phyloP scores from a whole-genome alignment of 768 basidiomycete genomes.

The Leucocoprinus leucothites region DNA sequence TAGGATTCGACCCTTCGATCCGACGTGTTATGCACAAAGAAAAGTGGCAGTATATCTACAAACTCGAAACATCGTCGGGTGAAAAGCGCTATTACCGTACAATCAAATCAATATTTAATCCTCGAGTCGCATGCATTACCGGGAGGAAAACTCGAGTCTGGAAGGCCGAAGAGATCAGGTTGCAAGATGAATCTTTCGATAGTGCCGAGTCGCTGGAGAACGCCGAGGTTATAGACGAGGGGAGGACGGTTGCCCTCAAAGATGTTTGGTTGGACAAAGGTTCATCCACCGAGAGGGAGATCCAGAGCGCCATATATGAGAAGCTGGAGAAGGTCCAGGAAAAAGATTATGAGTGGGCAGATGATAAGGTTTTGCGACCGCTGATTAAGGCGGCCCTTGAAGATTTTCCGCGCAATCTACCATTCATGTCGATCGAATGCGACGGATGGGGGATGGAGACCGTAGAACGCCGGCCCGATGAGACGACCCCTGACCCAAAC shows the following conservation, averaged over 20 bases:
- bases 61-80: background rate
- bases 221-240: background rate
- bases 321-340: conserved; percentile 2
- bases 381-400: too few species aligned
- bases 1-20: conserved; percentile 7
- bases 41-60: background rate
- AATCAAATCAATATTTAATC: background rate
- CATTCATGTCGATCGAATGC: too few species aligned
- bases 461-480: too few species aligned
- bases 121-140: conserved; percentile 4
- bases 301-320: conserved; percentile 14
- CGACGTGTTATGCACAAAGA: background rate
- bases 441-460: too few species aligned
- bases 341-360: background rate
- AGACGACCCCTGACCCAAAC: too few species aligned
- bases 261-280: conserved; percentile 18
- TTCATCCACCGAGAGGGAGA: conserved; percentile 13
- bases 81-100: background rate
- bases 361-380: too few species aligned
- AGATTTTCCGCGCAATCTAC: too few species aligned
- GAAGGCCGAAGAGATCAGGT: conserved; percentile 10
- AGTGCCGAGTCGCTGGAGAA: background rate
- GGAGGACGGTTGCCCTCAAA: conserved; percentile 13
- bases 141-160: conserved; percentile 13
- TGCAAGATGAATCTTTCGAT: background rate